Base-by-base conservation (phyloP, 495 filamentous ascomycete species). In the Cryomyces antarcticus region DNA sequence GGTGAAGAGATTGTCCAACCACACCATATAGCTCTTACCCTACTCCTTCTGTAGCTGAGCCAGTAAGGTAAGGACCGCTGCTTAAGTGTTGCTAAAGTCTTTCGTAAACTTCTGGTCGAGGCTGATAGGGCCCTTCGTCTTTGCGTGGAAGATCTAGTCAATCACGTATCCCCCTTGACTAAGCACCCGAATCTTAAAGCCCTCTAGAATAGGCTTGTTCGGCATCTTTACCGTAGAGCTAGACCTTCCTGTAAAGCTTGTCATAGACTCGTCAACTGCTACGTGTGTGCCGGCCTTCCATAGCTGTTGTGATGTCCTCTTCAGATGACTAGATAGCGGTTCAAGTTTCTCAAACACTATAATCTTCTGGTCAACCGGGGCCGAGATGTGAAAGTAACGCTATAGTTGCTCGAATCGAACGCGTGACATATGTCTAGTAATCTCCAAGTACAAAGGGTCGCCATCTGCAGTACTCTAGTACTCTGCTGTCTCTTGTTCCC, bases 191-290 rank as follows among this genome's bases (percentile, higher is more conserved):
- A 45, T 45, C 28, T 45, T 45, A 30, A 27, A 39, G 36, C 42
- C 42, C 30, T 45, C 17, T 17, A 31, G 42, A 39, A 31, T 45
- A 7, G 42, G 42, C 30, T 45, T 45, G 5, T 10, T 24, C 24
- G 13, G 33, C 11, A 45, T 45, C 11, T 45, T 45, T 10, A 45
- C 42, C 10, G 11, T 45, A n/a, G 38, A 13, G 24, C 35, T 38
- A 9, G 42, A 27, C 28, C 34, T 24, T 39, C 42, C 42, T 24
- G 6, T 38, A 36, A 43, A 43, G n/a, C 33, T 28, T 4, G 12
- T 9, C n/a, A 43, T 43, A 17, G 7, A 10, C 17, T 45, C 42
- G 27, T 45, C 42, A 6, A 45, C 35, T 39, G 42, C 35, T n/a
- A 45, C 34, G 42, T 45, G 42, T 24, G 42, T 28, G 2, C 33